These are phyloP conservation scores for Calonectria naviculata DNA, from an alignment of 2,329 filamentous ascomycete genomes.

Conservation along the genomic window DNA sequence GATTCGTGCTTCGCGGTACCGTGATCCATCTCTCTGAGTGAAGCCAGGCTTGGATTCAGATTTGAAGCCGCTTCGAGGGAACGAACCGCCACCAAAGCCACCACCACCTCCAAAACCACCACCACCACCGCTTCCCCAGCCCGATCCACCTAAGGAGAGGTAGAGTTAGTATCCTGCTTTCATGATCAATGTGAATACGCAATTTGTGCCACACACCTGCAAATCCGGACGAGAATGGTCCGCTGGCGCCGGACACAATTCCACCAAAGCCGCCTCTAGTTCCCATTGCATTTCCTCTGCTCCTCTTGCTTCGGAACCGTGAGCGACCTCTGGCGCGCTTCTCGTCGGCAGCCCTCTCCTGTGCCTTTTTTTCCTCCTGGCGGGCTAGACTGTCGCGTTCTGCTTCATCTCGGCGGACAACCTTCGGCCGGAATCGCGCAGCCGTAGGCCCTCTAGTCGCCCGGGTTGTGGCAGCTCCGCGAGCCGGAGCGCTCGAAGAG, in stretches of 20 bases:
- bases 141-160: conserved; percentile 30
- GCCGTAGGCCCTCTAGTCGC: conserved; percentile 49
- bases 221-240: conserved; percentile 50
- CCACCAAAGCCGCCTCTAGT: conserved; percentile 51
- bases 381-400: conserved; percentile 60
- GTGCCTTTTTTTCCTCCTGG: conserved; percentile 56
- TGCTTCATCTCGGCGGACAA: conserved; percentile 61
- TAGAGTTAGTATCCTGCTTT: conserved; percentile 13
- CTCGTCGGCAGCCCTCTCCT: conserved; percentile 53
- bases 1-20: conserved; percentile 59
- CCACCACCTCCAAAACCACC: conserved; percentile 43
- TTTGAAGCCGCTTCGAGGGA: conserved; percentile 41
- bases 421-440: conserved; percentile 60
- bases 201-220: conserved; percentile 35
- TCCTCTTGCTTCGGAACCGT: conserved; percentile 54
- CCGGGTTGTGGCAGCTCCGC: conserved; percentile 48
- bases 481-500: conserved; percentile 40
- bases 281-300: conserved; percentile 58
- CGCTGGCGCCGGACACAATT: conserved; percentile 49
- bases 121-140: conserved; percentile 41
- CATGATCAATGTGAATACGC: neutral
- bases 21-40: conserved; percentile 45
- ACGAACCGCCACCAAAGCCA: conserved; percentile 40
- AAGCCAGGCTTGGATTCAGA: conserved; percentile 53
- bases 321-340: conserved; percentile 51